Conservation (phyloP, 495 filamentous ascomycete genomes). For the Neurospora sp. region DNA sequence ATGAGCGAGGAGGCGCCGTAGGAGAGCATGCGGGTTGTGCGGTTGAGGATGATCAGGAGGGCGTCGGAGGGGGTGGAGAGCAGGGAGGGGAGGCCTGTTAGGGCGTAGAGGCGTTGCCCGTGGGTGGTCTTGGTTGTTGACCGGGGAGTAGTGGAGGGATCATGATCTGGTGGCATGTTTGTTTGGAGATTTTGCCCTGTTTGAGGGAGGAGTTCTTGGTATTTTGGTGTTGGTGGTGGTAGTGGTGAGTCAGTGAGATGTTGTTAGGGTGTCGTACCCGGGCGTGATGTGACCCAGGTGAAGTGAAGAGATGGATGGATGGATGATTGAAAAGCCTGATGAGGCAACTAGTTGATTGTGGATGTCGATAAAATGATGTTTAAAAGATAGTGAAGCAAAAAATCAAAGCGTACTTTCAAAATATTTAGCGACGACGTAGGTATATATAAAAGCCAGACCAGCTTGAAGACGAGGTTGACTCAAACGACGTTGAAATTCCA, state of each 20-base stretch:
- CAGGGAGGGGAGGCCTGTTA: conserved; percentile 37
- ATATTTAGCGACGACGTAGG: not conserved
- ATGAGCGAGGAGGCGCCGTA: conserved; percentile 31
- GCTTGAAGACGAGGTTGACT: not conserved
- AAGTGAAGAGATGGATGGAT: not conserved
- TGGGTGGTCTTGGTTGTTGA: no score
- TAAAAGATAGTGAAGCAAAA: not conserved
- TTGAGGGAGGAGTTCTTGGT: no score
- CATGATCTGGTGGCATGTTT: no score
- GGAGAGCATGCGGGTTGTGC: conserved; percentile 48
- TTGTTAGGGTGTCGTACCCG: not conserved
- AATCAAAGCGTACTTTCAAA: not conserved
- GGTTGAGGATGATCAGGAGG: conserved; percentile 62
- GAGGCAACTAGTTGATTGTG: not conserved
- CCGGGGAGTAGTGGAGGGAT: no score
- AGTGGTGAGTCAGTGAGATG: not conserved
- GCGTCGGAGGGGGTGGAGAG: conserved; percentile 46
- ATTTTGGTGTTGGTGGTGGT: not conserved
- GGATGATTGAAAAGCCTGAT: not conserved
- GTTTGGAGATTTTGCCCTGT: no score
- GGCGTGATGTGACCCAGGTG: not conserved
- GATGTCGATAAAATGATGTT: not conserved
- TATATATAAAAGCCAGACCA: not conserved
- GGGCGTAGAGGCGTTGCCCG: not conserved
- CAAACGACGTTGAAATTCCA: not conserved